Evolutionary conservation across 75 land plant species (phyloP).

Genomic region (Sequoia sempervirens): DNA sequence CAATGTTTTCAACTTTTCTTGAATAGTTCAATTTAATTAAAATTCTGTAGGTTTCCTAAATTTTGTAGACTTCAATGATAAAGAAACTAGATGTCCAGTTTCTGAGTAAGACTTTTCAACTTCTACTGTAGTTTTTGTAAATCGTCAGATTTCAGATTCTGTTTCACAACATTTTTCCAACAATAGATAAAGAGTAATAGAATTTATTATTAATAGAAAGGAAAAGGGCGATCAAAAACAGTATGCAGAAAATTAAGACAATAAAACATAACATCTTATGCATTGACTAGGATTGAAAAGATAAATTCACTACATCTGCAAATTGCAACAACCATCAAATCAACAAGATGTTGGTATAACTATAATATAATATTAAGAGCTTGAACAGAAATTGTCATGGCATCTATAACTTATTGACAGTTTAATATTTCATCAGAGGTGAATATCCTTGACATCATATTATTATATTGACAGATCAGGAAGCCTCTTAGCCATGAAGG

Average conservation of each 20-base stretch:
- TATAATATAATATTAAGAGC: not conserved
- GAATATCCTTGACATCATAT: not conserved
- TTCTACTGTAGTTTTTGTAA: not conserved
- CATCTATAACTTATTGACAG: not conserved
- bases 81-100: not conserved
- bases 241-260: not conserved
- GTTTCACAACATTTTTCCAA: not conserved
- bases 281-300: not conserved
- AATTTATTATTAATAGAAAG: not conserved
- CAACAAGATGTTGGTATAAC: not conserved
- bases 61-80: not conserved
- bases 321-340: not conserved
- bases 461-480: not conserved
- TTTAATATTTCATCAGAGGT: not conserved
- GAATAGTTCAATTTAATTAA: not conserved
- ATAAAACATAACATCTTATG: not conserved
- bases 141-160: not conserved
- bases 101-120: not conserved
- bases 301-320: not conserved
- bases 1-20: not conserved
- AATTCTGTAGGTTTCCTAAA: not conserved
- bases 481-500: not conserved
- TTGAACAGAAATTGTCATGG: not conserved
- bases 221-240: not conserved
- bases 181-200: not conserved